A percentile compares a stretch with the other conserved stretches of the same genome.
These are phyloP conservation scores for Rhexocercosporidium sp. DNA, from an alignment of 2,329 filamentous ascomycete genomes.

Conservation along the genomic window DNA sequence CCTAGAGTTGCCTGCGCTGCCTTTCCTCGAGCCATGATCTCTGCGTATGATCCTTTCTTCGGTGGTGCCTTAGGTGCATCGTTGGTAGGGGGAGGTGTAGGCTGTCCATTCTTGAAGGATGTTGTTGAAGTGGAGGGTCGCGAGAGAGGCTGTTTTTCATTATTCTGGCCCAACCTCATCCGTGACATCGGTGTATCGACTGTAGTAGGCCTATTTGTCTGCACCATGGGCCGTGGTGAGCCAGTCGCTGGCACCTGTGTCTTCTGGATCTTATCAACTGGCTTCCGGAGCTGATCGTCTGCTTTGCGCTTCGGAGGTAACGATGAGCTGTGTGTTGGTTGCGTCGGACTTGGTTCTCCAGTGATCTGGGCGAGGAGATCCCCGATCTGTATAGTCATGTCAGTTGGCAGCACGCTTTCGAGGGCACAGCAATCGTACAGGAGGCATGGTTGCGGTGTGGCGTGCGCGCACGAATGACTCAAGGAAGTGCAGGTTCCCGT, in stretches of 20 bases:
- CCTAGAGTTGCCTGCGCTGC: slow-evolving; percentile 65
- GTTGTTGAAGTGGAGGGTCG: slow-evolving; percentile 8
- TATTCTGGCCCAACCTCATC: slow-evolving; percentile 28
- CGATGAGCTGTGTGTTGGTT: slow-evolving; percentile 41
- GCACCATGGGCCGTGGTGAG: slow-evolving; percentile 32
- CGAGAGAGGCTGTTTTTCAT: neutral
- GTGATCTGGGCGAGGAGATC: slow-evolving; percentile 67
- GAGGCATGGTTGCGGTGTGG: slow-evolving; percentile 16
- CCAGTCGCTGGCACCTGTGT: slow-evolving; percentile 34
- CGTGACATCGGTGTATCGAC: slow-evolving; percentile 32
- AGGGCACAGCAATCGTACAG: slow-evolving; percentile 4
- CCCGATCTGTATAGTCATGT: slow-evolving; percentile 50
- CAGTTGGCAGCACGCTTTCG: neutral
- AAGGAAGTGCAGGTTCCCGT: neutral
- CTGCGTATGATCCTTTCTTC: slow-evolving; percentile 76
- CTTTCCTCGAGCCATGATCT: slow-evolving; percentile 75
- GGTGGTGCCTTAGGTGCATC: slow-evolving; percentile 48
- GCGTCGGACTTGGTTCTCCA: slow-evolving; percentile 51
- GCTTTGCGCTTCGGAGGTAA: slow-evolving; percentile 60
- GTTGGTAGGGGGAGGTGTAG: slow-evolving; percentile 32
- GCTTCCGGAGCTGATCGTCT: slow-evolving; percentile 53
- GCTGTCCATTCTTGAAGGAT: slow-evolving; percentile 35
- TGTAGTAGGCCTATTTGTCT: slow-evolving; percentile 25
- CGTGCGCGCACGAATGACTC: neutral
- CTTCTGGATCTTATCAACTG: slow-evolving; percentile 51